Conservation (phyloP, 1,284 basidiomycete genomes). For the Ganoderma sinense region DNA sequence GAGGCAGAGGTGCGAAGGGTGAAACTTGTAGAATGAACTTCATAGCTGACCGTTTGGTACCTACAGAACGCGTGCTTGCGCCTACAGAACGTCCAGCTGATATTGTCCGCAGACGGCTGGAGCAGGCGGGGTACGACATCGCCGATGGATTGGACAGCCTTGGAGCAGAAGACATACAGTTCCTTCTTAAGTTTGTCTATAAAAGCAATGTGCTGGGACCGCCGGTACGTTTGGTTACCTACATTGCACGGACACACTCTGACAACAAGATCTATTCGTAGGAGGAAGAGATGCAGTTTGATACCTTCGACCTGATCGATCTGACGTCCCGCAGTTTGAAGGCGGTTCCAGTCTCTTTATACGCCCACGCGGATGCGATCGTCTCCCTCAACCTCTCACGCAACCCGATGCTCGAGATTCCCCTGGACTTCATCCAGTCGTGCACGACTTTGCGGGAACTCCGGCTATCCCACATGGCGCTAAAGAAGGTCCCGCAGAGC, state of each 20-base stretch:
- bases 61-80: constrained; percentile 80
- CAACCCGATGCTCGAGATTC: constrained; percentile 97
- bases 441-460: constrained; percentile 89
- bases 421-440: constrained; percentile 95
- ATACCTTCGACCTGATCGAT: constrained; percentile 86
- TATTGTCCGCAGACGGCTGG: constrained; percentile 85
- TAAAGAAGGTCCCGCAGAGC: constrained; percentile 92
- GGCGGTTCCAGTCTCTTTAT: constrained; percentile 91
- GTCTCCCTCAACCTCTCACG: constrained; percentile 90
- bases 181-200: constrained; percentile 91
- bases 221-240: constrained; percentile 54
- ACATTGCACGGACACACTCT: not conserved
- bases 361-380: constrained; percentile 89
- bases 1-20: constrained; percentile 74
- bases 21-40: not conserved
- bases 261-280: constrained; percentile 33
- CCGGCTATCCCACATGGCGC: constrained; percentile 91
- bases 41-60: constrained; percentile 13
- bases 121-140: constrained; percentile 92
- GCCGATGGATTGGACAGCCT: constrained; percentile 85
- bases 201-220: constrained; percentile 75
- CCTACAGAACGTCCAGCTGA: constrained; percentile 87
- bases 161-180: constrained; percentile 84
- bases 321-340: constrained; percentile 86
- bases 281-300: constrained; percentile 79